Base-by-base conservation (phyloP, 257 asterid species). In the Petunia secreta region DNA sequence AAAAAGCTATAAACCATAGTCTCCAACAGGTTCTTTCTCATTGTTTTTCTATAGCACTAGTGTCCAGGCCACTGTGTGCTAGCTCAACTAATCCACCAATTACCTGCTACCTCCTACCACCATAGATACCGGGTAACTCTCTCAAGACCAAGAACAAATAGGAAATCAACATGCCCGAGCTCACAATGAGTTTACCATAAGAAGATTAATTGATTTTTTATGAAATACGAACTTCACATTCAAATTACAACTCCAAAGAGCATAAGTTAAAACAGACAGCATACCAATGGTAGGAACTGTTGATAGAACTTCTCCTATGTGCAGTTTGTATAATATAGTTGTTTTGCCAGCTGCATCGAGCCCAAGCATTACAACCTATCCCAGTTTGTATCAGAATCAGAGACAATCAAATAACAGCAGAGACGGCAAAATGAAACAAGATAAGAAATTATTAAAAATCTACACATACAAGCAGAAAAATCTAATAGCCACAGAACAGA, bases 271-370 rank as follows among this genome's bases (percentile, higher is more conserved):
- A 63, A 63, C 38, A 25, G 40, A 59, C 44, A 82, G 85, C 91
- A 41, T 87, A 96, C 99, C 99, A 40, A 96, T 96, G 66, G 98
- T 96, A 82, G 99, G 98, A 87, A 94, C 99, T 4, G 99, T 96
- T 46, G 99, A 96, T 82, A 96, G 85, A 87, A 94, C 97, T 89
- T 96, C 99, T 69, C 99, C 98, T 79, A 96, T 91, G 87, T 96
- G 98, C 89, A 96, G 94, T 87, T 96, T 96, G 84, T 96, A 94
- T 64, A 96, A 90, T 79, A 96, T 94, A 5, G 99, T 96, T 82
- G 99, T 96, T 94, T 96, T 96, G 71, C 99, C 99, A 89, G 99
- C 99, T 66, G 98, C 98, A 86, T 96, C 99, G 80, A 96, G 91
- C 64, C 99, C 99, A 83, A 96, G 98, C 99, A 94, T 96, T 83